These are phyloP conservation scores for Trichoderma sp. DNA, from an alignment of 2,329 filamentous ascomycete genomes.

Conservation along the genomic window DNA sequence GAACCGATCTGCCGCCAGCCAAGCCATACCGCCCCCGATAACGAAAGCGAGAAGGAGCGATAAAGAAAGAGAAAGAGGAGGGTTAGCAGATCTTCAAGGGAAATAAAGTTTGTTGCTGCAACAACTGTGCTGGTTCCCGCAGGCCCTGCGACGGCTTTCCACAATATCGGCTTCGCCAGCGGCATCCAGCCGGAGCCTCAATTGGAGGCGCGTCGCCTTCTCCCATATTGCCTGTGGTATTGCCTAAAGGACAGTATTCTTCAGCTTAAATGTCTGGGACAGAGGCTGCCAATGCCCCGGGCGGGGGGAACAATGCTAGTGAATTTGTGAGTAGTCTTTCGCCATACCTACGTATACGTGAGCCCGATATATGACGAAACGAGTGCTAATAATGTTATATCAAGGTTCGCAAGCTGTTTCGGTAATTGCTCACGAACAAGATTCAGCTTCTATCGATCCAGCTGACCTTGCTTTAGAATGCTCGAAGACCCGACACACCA, in stretches of 20 bases:
- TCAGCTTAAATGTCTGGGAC: constrained; percentile 38
- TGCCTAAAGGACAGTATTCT: background rate
- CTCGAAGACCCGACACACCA: constrained; percentile 92
- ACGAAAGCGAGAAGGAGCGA: background rate
- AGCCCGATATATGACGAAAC: background rate
- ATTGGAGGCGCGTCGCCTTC: constrained; percentile 24
- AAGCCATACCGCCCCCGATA: background rate
- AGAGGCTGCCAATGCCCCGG: constrained; percentile 40
- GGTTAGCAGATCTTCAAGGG: background rate
- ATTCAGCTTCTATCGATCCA: background rate
- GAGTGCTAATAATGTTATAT: constrained; percentile 4
- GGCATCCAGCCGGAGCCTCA: constrained; percentile 20
- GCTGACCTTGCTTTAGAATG: constrained; percentile 57
- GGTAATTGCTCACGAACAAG: constrained; percentile 59
- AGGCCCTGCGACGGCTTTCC: background rate
- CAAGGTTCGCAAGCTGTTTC: constrained; percentile 96
- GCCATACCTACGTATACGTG: background rate
- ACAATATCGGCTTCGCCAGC: background rate
- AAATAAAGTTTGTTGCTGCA: background rate
- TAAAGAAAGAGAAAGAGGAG: background rate
- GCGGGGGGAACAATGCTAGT: constrained; percentile 77
- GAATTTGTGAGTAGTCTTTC: constrained; percentile 75
- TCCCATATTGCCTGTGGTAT: background rate
- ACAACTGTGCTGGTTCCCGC: background rate
- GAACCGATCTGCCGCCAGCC: constrained; percentile 3